Conservation (phyloP, 2,329 filamentous ascomycete species). For the Fusarium guadeloupense region DNA sequence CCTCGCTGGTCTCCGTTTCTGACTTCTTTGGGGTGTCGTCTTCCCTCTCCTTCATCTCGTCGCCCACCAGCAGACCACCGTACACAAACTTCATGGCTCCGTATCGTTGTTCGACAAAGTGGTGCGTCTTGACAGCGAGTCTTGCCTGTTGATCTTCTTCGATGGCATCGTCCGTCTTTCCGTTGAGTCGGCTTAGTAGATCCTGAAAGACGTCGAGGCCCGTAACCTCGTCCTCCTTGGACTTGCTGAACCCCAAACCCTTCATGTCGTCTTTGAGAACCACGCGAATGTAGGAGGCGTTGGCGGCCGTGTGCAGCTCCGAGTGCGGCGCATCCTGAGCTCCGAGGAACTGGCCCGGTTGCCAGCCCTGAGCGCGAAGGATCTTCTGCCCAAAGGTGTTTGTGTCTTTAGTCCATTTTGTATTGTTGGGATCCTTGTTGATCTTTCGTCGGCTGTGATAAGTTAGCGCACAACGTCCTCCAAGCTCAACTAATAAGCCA, state of each 20-base stretch:
- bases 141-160: constrained; percentile 74
- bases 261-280: constrained; percentile 89
- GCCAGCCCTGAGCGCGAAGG: constrained; percentile 88
- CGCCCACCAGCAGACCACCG: constrained; percentile 76
- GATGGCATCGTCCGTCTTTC: constrained; percentile 78
- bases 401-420: constrained; percentile 86
- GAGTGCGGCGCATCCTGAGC: constrained; percentile 79
- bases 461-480: constrained; percentile 20
- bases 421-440: constrained; percentile 94
- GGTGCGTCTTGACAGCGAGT: constrained; percentile 74
- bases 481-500: background rate
- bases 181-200: constrained; percentile 87
- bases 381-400: constrained; percentile 89
- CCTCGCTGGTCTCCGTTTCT: constrained; percentile 16
- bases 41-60: constrained; percentile 59
- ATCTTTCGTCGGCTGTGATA: constrained; percentile 67
- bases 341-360: constrained; percentile 83
- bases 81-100: constrained; percentile 86
- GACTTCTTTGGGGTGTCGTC: constrained; percentile 24
- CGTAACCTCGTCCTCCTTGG: constrained; percentile 79
- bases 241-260: constrained; percentile 83
- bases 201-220: constrained; percentile 89
- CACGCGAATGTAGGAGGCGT: constrained; percentile 85
- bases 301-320: constrained; percentile 80
- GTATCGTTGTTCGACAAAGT: constrained; percentile 79